Percentiles rank a stretch among this genome's conserved stretches.
phyloP scores from a whole-genome alignment of 2,329 filamentous ascomycete genomes.

The Xylaria multiplex region DNA sequence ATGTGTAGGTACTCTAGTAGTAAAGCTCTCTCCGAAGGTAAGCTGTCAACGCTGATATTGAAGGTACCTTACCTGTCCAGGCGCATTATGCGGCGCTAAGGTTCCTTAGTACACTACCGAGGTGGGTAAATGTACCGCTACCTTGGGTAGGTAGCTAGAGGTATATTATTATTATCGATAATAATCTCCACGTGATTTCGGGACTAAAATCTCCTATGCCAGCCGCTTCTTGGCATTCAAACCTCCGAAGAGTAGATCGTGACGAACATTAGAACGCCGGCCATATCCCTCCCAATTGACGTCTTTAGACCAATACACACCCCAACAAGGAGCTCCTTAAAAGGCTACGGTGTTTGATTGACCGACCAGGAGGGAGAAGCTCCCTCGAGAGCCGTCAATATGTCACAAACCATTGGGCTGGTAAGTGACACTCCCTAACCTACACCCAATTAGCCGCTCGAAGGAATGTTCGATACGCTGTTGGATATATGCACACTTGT shows the following conservation, averaged over 20 bases:
- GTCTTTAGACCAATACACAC: background rate
- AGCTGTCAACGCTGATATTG: too few species aligned
- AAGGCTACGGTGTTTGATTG: background rate
- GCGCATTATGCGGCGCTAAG: too few species aligned
- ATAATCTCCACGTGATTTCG: conserved; percentile 30
- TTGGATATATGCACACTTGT: background rate
- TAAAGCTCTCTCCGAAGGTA: too few species aligned
- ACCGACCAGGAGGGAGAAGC: conserved; percentile 47
- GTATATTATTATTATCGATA: conserved; percentile 33
- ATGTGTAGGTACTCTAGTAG: too few species aligned
- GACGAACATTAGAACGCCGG: conserved; percentile 11
- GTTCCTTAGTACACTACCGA: too few species aligned
- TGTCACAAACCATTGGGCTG: conserved; percentile 83
- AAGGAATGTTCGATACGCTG: background rate
- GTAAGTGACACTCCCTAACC: conserved; percentile 58
- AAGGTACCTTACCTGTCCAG: too few species aligned
- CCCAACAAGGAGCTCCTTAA: background rate
- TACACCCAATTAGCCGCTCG: conserved; percentile 17
- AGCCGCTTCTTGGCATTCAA: conserved; percentile 28
- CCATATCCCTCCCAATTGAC: conserved; percentile 13
- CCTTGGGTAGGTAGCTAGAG: too few species aligned
- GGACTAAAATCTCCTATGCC: conserved; percentile 21
- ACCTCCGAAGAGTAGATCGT: conserved; percentile 23
- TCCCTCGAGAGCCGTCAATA: conserved; percentile 55
- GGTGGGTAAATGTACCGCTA: too few species aligned